Evolutionary conservation across 805 yeast species (phyloP), one percentile per base, ranked within the genome.

Genomic region (Aciculoconidium aculeatum): DNA sequence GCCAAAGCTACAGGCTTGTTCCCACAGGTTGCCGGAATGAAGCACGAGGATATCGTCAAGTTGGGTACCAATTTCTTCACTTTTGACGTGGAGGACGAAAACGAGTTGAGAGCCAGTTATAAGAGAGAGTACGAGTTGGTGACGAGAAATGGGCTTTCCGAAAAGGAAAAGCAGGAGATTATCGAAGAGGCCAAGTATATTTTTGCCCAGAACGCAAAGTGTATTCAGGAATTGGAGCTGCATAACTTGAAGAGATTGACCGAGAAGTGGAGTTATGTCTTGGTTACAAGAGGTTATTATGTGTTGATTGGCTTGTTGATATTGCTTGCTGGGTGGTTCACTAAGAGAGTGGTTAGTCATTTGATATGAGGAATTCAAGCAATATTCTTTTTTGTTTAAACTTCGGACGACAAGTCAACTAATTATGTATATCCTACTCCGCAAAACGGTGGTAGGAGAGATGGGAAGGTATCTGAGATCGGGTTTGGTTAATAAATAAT

Each of bases 51-150:
- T 31, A 68, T 80, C 27, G 68, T 74, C 17, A 51, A 60, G 21
- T 41, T 61, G 41, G 94, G 87, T 11, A 75, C 88, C 1, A 77
- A 80, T 49, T 75, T 84, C 47, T 84, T 73, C 59, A 69, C 67
- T 27, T 81, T 82, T 46, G 83, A 80, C 37, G 77, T 70, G 21
- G 75, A 73, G 11, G 84, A 80, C 45, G 82, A 77, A 46, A 73
- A 75, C 44, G 62, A 67, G 32, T 69, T 84, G 40, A 70, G 92
- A 49, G 55, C 75, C 27, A 51, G 61, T 17, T 85, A 79, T 60
- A 84, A 83, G 59, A 68, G 80, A 42, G 82, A 80, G 42, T 84
- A 78, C 54, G 94, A 84, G 58, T 59, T 83, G 32, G 75, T 74
- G 26, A 84, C 95, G 4, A 70, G 94, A 47, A 71, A 76, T 41